Evolutionary conservation across 441 rosid genomes (phyloP), one percentile per base, ranked within the genome.

Genomic region (Adansonia rubrostipa): DNA sequence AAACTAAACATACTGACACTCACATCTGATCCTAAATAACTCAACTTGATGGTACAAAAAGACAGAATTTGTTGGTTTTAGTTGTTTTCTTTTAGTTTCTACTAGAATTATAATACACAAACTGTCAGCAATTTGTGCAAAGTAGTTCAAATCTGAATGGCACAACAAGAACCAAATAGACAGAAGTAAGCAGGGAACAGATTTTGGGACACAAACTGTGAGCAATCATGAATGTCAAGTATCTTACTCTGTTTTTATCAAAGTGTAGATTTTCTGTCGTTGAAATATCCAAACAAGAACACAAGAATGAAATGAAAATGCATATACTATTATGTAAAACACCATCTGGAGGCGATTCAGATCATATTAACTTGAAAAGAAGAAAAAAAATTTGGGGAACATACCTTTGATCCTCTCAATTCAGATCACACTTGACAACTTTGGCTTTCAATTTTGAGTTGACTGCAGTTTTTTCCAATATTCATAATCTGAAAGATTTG

Each of bases 101-200:
- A 24, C 28, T 24, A 24, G 28, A 24, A 24, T 24, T 24, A 24
- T 58, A 20, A 19, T 58, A 1, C 1, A 62, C 71, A 85, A 85
- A 80, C 79, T 83, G 76, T 36, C 20, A 40, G 40, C 24, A 15
- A 40, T 42, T 14, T 66, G 47, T n/a, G 48, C 48, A 13, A 9
- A 47, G 4, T 44, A 5, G 42, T 20, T 62, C 44, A 28, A 63
- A 44, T 51, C 45, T 71, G 57, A 68, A 71, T 19, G 44, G 61
- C 19, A 24, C 28, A 24, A 6, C 40, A 47, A 24, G 50, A 45
- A 9, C 28, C 47, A 54, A 68, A 10, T 6, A 20, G 15, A 44
- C 54, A 9, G 28, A 24, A 1, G 28, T 24, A 24, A 24, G 17
- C 61, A 57, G 19, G 50, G 40, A 42, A 48, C 58, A 22, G 9